Base-by-base conservation (phyloP, 1,284 basidiomycete species). In the Irpex sp. region DNA sequence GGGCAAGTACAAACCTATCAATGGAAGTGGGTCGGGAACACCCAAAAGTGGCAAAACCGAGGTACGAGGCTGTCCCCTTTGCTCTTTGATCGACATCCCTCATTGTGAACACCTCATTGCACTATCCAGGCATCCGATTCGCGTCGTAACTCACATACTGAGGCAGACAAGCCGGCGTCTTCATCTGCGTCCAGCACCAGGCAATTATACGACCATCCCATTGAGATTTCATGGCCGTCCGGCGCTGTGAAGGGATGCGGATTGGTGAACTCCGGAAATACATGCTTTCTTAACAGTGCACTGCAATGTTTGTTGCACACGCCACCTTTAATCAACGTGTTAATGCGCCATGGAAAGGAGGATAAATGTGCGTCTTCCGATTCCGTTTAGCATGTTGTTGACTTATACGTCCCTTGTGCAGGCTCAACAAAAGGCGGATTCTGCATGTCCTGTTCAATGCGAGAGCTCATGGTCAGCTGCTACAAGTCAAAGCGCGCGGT, bases 281-380 rank as follows among this genome's bases (percentile, higher is more conserved):
- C 95, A 1, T 99, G 97, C 78, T 99, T 98, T 77, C 81, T 98
- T 70, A 99, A 99, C 77, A 96, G 94, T 67, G 93, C 92, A 38
- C 79, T 99, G 64, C 97, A 99, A 79, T 94, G 95, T 69, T 83
- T 99, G 58, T 78, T 98, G 19, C 96, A 99, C 74, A 98, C 97
- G 0, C 90, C 96, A 7, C 95, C 96, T 2, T 83, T 99, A 17
- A 82, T 97, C 36, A 84, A 86, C 66, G 77, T 92, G 44, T 75
- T 96, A 9, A 65, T 84, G 37, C 79, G 77, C 1, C 92, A 96
- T 71, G 47, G 61, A 8, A 65, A 63, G 40, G 57, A 9, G 9
- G 70, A 76, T 38, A 68, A 69, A 52, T 82, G 84, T 81, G 69
- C 71, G 78, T 76, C 13, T 21, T 13, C 13, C 13, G 36, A 2